Base-by-base conservation (phyloP, 352 stramenopile genomes). In the Pythium aquatile region DNA sequence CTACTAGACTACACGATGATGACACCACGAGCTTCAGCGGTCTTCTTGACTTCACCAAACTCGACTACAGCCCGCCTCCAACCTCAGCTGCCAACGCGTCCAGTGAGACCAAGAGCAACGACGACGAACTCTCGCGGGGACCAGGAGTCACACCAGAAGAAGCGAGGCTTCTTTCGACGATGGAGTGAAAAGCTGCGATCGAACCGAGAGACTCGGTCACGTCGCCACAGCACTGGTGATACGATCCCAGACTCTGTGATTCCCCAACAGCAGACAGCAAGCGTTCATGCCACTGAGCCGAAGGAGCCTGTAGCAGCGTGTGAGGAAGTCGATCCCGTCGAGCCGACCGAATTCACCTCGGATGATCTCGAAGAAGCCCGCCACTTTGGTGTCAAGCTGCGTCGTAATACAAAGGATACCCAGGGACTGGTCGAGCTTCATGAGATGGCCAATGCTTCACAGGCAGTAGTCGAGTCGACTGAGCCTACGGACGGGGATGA, bases 151-250 rank as follows among this genome's bases (percentile, higher is more conserved):
- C 53, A 16, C 5, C 8, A 29, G 13, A 32, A 47, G 8, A 58
- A 46, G 33, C 30, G 11, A 6, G 33, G 33, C 9, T 46, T 47
- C 32, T 46, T 58, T 11, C 53, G 32, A 17, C 30, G 53, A 11
- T 46, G 30, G 30, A 29, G 33, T 42, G 26, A 55, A 11, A 55
- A 55, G 24, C 44, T 51, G 17, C n/a, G 44, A 3, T 30, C 44
- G 44, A 42, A 49, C 37, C n/a, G 49, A 39, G 40, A 51, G 37
- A 39, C 44, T 26, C 58, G 26, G 14, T 37, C 53, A 4, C 53
- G 53, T 32, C 53, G 53, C 16, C 32, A 58, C 53, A 58, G 53
- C 32, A 58, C 32, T n/a, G 53, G 53, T 24, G 53, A 58, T 32
- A 47, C 9, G 53, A 42, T 58, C 53, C 53, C 53, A 30, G 30